Base-by-base conservation (phyloP, 2,329 filamentous ascomycete genomes). In the Fusarium lyarnte region DNA sequence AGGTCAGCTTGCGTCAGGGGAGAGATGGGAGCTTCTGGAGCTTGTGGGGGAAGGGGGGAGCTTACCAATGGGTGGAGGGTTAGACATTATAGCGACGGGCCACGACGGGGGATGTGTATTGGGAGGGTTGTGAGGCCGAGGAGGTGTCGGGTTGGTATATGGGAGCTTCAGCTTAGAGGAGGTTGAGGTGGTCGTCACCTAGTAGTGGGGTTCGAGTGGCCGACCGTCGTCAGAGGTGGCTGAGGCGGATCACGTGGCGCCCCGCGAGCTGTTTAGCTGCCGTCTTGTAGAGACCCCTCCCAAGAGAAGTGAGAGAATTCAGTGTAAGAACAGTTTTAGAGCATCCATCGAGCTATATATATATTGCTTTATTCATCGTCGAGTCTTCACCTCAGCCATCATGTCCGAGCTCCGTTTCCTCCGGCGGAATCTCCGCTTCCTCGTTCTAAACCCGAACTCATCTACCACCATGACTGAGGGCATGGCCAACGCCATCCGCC, bases 391-490 rank as follows among this genome's bases (percentile, higher is more conserved):
- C 8, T 35, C n/a, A n/a, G 17, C 27, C 46, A 60, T 42, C 63
- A 78, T 78, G 76, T 70, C 74, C 27, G 72, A 77, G 60, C 47
- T 70, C 31, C 61, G 60, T 29, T 61, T 55, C 58, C 69, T 68
- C 33, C 55, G 66, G 27, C 67, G 58, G 53, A 73, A 64, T 59
- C 59, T 79, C 57, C 75, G 74, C 57, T 89, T 95, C 70, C 86
- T 95, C 43, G 84, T 95, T 68, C 86, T 95, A 76, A 95, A 96
- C 78, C 93, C 93, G 38, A 96, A 96, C 82, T 94, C 92, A 5
- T 94, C 91, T 2, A 76, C 83, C 62, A 84, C 86, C 61, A 95
- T 95, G 93, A 95, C 93, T 16, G 84, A 89, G 11, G 89, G 87
- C 31, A 85, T 95, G 75, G 85, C 86, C 61, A 77, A 81, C 51